Percentiles rank a stretch among this genome's conserved stretches.
These are phyloP conservation scores for Kodamaea hsintzibuensis DNA, from an alignment of 805 yeast species.

Conservation along the genomic window DNA sequence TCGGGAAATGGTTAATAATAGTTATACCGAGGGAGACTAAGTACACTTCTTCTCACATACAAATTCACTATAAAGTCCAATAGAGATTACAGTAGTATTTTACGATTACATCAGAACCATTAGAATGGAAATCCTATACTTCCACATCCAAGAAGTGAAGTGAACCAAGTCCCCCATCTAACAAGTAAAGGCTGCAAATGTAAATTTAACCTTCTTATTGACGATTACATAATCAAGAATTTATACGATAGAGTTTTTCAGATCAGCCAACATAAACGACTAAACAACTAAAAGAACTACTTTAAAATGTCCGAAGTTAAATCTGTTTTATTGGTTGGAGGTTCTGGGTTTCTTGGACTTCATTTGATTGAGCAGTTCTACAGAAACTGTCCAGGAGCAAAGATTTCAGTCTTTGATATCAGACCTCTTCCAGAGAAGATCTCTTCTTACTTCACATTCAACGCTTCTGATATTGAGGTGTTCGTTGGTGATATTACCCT, in stretches of 20 bases:
- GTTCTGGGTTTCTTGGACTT: conserved; percentile 91
- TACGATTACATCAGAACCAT: too few relatives aligned
- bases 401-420: conserved; percentile 85
- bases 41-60: too few relatives aligned
- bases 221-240: neutral
- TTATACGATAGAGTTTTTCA: neutral
- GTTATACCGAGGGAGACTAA: too few relatives aligned
- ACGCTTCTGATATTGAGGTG: conserved; percentile 54
- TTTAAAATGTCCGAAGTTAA: conserved; percentile 25
- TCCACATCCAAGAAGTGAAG: too few relatives aligned
- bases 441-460: conserved; percentile 75
- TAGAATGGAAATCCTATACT: too few relatives aligned
- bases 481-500: conserved; percentile 86
- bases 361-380: conserved; percentile 87
- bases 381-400: conserved; percentile 61
- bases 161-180: too few relatives aligned
- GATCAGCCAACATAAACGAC: neutral
- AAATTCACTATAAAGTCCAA: too few relatives aligned
- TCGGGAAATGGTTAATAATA: too few relatives aligned
- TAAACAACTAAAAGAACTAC: neutral
- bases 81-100: too few relatives aligned
- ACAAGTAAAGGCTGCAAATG: too few relatives aligned
- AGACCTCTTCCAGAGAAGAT: conserved; percentile 79
- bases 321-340: conserved; percentile 87
- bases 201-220: too few relatives aligned